These are phyloP conservation scores for Globisporangium nodosum DNA, from an alignment of 352 stramenopile genomes.

Conservation along the genomic window DNA sequence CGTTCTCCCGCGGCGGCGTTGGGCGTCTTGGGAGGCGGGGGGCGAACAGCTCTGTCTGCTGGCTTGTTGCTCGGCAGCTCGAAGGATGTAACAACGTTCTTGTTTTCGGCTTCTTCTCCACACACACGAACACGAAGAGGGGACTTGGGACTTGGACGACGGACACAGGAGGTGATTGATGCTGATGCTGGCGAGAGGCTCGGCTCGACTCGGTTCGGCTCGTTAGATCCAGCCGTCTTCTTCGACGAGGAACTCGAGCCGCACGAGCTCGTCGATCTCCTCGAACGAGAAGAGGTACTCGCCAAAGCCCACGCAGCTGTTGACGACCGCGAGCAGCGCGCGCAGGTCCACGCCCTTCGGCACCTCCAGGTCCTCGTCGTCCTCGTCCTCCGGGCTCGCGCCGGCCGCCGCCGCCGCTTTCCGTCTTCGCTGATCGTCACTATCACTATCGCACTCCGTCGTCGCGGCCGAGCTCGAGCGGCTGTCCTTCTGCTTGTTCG, in stretches of 20 bases:
- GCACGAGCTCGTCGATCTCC: conserved; percentile 61
- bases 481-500: conserved; percentile 24
- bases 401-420: conserved; percentile 15
- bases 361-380: conserved; percentile 18
- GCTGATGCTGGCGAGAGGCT: not conserved
- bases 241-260: conserved; percentile 74
- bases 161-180: not conserved
- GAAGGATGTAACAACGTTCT: not conserved
- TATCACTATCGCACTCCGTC: conserved; percentile 49
- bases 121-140: not conserved
- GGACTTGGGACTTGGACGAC: not conserved
- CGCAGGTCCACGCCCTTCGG: conserved; percentile 18
- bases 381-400: conserved; percentile 26
- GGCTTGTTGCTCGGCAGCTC: not conserved
- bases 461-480: conserved; percentile 50
- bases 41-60: not conserved
- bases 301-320: conserved; percentile 31
- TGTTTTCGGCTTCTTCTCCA: not conserved
- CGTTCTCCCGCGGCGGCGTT: too few relatives aligned
- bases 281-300: conserved; percentile 42
- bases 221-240: conserved; percentile 79
- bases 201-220: not conserved
- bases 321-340: conserved; percentile 24
- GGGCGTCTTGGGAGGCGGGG: too few relatives aligned
- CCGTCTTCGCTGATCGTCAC: conserved; percentile 26